These are phyloP conservation scores for Chloranthus sessilifolius DNA, from an alignment of 164 flowering plant genomes.

Conservation along the genomic window DNA sequence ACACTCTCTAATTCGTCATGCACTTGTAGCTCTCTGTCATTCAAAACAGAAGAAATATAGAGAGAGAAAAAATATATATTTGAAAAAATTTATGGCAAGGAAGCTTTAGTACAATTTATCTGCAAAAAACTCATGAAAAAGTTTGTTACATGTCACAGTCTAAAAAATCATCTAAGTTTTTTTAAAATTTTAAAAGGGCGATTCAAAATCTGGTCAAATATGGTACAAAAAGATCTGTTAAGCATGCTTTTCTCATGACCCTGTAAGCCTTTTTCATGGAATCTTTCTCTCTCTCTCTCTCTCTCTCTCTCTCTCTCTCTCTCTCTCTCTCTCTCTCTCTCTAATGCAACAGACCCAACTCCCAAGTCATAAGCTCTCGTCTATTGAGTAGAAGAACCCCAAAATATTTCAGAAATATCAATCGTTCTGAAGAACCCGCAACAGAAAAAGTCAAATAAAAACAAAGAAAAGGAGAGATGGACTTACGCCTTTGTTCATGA, in stretches of 20 bases:
- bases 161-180: background rate
- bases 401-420: no score
- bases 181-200: slow-evolving; percentile 4
- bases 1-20: slow-evolving; percentile 26
- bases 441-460: background rate
- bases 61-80: no score
- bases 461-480: background rate
- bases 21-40: slow-evolving; percentile 23
- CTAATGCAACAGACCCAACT: no score
- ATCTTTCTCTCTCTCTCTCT: background rate
- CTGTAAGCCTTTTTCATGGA: slow-evolving; percentile 19
- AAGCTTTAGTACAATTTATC: slow-evolving; percentile 30
- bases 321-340: slow-evolving; percentile 1
- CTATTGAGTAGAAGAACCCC: no score
- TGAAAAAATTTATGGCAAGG: no score
- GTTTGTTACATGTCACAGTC: slow-evolving; percentile 32
- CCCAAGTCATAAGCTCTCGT: no score
- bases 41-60: slow-evolving; percentile 18
- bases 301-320: slow-evolving; percentile 1
- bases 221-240: slow-evolving; percentile 33
- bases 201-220: slow-evolving; percentile 60
- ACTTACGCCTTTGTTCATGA: slow-evolving; percentile 64
- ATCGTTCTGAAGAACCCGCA: background rate
- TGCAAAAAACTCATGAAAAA: slow-evolving; percentile 19
- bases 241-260: slow-evolving; percentile 46